Evolutionary conservation across 2,329 filamentous ascomycete genomes (phyloP), one percentile per base, ranked within the genome.

Genomic region (Neonectria faginata): DNA sequence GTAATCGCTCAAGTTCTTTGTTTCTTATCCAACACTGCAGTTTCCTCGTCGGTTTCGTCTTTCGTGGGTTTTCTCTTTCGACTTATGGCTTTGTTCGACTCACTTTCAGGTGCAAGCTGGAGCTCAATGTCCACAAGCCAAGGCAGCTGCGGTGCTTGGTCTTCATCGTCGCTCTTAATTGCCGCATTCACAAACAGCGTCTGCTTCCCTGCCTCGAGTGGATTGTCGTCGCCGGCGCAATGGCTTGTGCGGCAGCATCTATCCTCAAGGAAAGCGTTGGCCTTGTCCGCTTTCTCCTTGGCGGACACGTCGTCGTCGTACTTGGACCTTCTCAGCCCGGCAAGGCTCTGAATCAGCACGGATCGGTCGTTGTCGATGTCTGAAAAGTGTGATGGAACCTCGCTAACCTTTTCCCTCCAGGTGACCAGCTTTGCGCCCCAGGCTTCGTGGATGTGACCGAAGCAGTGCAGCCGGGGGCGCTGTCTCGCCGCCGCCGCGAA

Each of bases 321-420:
- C 14, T 29, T 60, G 0, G 20, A 44, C 1, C 18, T 2, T 3
- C 7, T 45, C 0, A 60, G 44, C 0, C 27, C 18, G 2, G 65
- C 31, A 3, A 82, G 71, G 3, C 54, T 79, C 25, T 79, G 77
- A 0, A 86, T 64, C 0, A 79, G 39, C 0, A 59, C 14, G 0
- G 83, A 85, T 2, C 68, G 68, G 0, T 76, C 78, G 50, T 86
- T 81, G 57, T 86, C 79, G 18, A 86, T 84, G 51, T 81, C 80
- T 0, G 78, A 81, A 18, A 85, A 79, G 67, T 85, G 80, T 0
- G 81, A 81, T 1, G 80, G 79, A 1, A 22, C 58, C 0, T 75
- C 67, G 2, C 39, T 51, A 3, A 66, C 57, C 1, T 27, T 31
- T 1, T 55, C 36, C 3, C 80, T 73, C 87, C 86, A 89, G 4